Evolutionary conservation across 768 basidiomycete species (phyloP), one percentile per base, ranked within the genome.

Genomic region (Mrakia hoshinonis): DNA sequence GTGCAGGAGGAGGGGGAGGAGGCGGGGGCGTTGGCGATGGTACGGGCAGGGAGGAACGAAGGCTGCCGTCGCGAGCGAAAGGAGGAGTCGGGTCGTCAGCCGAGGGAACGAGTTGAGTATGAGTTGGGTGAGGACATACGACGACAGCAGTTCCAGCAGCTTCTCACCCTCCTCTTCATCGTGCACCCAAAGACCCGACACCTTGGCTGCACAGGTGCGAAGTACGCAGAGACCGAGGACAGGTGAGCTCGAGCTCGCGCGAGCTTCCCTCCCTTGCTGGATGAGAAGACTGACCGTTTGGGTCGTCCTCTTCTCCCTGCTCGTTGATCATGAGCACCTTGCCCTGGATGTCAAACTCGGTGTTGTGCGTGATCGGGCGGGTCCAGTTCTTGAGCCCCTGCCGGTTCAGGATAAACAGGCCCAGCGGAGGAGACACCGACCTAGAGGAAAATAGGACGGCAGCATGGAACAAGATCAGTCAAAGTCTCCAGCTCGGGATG

Each of bases 401-500:
- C 43, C 75, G 68, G 72, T 76, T 76, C 49, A 76, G 73, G 34
- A 76, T 70, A 49, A 76, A 62, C 61, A 74, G 39, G 3, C 74
- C 73, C 31, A 68, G 26, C 0, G 71, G 38, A 24, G 75, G 75
- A 3, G 62, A 18, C 1, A 70, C 29, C 11, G 54, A 67, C 43
- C 67, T 62, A n/a, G 58, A n/a, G 22, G 46, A 67, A 36, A 10
- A 18, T 26, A 39, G 20, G 51, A n/a, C 13, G 38, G 6, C 31
- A 20, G 34, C 18, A 29, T 46, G 54, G 29, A 4, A 13, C 13
- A 24, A 22, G 43, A 36, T 63, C 38, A 55, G 63, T 24, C 15
- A 43, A 15, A n/a, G n/a, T n/a, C n/a, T n/a, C n/a, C n/a, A n/a
- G n/a, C n/a, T n/a, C n/a, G n/a, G n/a, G n/a, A n/a, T n/a, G n/a